A percentile compares a stretch with the other conserved stretches of the same genome.
phyloP scores from a whole-genome alignment of 306 rosid genomes.

The Purshia tridentata region DNA sequence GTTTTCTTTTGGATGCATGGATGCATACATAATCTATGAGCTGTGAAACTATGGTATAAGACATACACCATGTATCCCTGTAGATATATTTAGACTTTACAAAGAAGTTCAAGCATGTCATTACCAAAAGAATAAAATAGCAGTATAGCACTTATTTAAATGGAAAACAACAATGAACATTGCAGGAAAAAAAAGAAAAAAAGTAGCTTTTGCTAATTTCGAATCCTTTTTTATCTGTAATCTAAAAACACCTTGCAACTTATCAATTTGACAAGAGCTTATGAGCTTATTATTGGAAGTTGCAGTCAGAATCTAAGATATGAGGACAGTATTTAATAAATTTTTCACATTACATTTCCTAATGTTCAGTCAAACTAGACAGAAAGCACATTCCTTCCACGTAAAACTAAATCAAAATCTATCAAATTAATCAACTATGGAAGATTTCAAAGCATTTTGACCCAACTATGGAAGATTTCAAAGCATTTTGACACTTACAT shows the following conservation, averaged over 20 bases:
- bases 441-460: conserved; percentile 7
- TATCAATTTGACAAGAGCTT: not conserved
- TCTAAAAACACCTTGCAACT: conserved; percentile 3
- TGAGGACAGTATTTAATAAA: not conserved
- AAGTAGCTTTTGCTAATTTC: not conserved
- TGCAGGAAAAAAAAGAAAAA: not conserved
- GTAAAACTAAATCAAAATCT: not conserved
- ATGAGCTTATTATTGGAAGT: too few species aligned
- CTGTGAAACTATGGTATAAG: conserved; percentile 16
- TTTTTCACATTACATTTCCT: not conserved
- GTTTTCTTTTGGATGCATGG: not conserved
- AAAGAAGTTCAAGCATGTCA: not conserved
- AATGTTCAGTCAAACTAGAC: conserved; percentile 3
- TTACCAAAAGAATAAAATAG: conserved; percentile 1
- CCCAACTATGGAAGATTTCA: not conserved
- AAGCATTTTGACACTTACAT: conserved; percentile 4
- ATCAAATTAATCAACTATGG: not conserved
- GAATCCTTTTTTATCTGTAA: conserved; percentile 3
- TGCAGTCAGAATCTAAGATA: too few species aligned
- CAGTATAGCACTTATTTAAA: not conserved
- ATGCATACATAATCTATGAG: conserved; percentile 3
- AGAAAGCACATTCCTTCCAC: not conserved
- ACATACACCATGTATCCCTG: not conserved
- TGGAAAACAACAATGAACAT: not conserved
- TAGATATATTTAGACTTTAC: conserved; percentile 5